Evolutionary conservation across 176 grass and related monocot species (phyloP).

Genomic region (Poa annua): DNA sequence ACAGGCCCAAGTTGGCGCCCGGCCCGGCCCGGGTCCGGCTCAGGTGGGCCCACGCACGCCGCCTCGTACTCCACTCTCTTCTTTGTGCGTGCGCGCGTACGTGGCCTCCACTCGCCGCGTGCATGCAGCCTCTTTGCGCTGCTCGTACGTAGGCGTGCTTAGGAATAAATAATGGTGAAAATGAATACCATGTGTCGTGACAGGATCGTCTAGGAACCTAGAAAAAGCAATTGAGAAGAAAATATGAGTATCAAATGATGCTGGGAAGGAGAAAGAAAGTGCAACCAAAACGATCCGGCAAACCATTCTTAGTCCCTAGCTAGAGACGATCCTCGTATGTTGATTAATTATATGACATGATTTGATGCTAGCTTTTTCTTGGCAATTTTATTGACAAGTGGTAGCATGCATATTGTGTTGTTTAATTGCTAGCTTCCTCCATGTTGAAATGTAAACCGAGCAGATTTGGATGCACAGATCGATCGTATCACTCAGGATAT

Average conservation of each 20-base stretch:
- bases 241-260: not conserved
- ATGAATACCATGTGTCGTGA: not conserved
- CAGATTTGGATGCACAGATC: too few relatives aligned
- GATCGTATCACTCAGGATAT: too few relatives aligned
- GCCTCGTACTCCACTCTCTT: conserved; percentile 20
- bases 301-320: conserved; percentile 14
- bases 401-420: not conserved
- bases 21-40: too few relatives aligned
- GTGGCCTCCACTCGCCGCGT: not conserved
- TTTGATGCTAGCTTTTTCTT: not conserved
- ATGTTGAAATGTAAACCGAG: too few relatives aligned
- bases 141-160: not conserved
- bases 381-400: not conserved
- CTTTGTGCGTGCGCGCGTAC: not conserved
- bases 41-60: not conserved
- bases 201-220: not conserved
- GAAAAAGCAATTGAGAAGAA: not conserved
- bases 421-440: not conserved
- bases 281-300: not conserved
- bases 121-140: not conserved
- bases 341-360: not conserved
- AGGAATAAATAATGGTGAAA: not conserved
- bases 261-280: not conserved
- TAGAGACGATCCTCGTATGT: not conserved
- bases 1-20: conserved; percentile 28